phyloP scores from a whole-genome alignment of 495 filamentous ascomycete genomes.

The Penicillium odoratum region DNA sequence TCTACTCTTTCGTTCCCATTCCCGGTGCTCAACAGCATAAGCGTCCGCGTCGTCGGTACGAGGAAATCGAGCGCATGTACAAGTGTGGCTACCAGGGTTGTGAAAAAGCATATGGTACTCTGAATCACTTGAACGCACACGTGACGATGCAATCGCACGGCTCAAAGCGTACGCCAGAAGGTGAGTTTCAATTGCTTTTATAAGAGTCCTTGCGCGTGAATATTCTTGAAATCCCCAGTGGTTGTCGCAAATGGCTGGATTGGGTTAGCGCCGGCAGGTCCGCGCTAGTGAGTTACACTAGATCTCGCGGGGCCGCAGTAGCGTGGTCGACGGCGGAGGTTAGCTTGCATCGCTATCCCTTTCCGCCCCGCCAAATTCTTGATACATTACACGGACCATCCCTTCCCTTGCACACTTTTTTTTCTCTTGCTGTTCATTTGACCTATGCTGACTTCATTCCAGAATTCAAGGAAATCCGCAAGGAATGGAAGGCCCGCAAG shows the following conservation, averaged over 20 bases:
- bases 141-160: conserved; percentile 98
- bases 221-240: conserved; percentile 1
- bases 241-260: conserved; percentile 40
- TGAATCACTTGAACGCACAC: conserved; percentile 96
- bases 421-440: background rate
- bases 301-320: conserved; percentile 49
- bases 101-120: conserved; percentile 95
- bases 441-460: conserved; percentile 1
- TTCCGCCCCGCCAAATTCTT: conserved; percentile 11
- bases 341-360: conserved; percentile 25
- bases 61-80: conserved; percentile 99
- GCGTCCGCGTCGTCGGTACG: conserved; percentile 88
- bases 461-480: conserved; percentile 99
- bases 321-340: conserved; percentile 41
- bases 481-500: conserved; percentile 98
- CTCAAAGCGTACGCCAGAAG: conserved; percentile 90
- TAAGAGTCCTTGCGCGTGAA: background rate
- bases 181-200: conserved; percentile 53
- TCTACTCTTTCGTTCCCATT: conserved; percentile 98
- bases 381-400: background rate
- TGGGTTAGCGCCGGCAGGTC: conserved; percentile 32
- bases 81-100: conserved; percentile 98
- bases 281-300: conserved; percentile 55
- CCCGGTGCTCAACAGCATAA: conserved; percentile 97
- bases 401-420: background rate